phyloP scores from a whole-genome alignment of 2,329 filamentous ascomycete genomes.

The Emericellopsis atlantica region DNA sequence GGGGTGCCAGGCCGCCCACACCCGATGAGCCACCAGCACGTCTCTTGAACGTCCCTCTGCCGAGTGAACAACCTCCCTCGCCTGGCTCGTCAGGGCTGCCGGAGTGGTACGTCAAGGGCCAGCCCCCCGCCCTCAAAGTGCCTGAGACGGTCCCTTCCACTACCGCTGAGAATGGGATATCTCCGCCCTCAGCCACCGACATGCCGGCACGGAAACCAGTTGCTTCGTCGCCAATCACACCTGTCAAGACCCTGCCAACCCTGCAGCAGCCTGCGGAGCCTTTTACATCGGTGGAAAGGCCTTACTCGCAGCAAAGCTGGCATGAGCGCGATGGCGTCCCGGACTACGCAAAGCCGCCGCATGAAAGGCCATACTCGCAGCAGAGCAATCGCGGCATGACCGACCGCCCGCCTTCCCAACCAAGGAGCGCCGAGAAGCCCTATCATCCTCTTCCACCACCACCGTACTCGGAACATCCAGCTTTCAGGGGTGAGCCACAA shows the following conservation, averaged over 20 bases:
- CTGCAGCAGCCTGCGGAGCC: not conserved
- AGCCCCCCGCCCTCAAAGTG: not conserved
- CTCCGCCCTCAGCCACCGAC: not conserved
- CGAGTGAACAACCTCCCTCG: not conserved
- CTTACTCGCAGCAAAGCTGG: not conserved
- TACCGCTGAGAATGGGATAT: not conserved
- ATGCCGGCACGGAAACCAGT: not conserved
- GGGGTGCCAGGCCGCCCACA: constrained; percentile 15
- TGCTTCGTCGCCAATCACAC: not conserved
- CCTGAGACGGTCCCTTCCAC: not conserved
- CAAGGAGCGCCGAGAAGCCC: not conserved
- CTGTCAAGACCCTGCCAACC: not conserved
- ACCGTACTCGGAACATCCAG: not conserved
- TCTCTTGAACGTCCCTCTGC: not conserved
- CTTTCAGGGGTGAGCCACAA: too few relatives aligned
- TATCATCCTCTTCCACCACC: not conserved
- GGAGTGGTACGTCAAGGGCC: not conserved
- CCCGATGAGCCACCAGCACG: constrained; percentile 9
- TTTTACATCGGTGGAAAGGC: not conserved
- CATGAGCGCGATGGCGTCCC: not conserved
- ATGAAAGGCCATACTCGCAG: constrained; percentile 1
- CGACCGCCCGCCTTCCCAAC: not conserved
- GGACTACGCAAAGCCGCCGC: not conserved
- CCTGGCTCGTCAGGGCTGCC: too few relatives aligned
- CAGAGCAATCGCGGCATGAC: not conserved